Base-by-base conservation (phyloP, 805 yeast species). In the Hanseniaspora osmophila region DNA sequence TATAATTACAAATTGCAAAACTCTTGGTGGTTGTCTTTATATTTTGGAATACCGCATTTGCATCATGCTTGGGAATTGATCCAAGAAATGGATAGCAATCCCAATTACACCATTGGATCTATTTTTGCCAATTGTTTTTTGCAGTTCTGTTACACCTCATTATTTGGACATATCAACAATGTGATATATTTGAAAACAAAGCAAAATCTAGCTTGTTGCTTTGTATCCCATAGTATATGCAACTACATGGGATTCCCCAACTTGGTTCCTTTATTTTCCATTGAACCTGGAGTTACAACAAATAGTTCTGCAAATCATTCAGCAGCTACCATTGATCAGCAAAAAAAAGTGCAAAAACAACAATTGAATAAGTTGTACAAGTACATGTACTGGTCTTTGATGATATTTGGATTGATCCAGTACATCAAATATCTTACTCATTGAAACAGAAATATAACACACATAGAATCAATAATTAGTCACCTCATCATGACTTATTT, bases 11-110 rank as follows among this genome's bases (percentile, higher is more conserved):
- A 27, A 40, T 40, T 15, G 46, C 40, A 4, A 40, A 47, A 17
- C 46, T 57, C 30, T 30, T 51, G 55, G 54, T 46, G 50, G 40
- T 51, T 58, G 2, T 61, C 62, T 0, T 37, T 59, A 12, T 60
- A 55, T 47, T 62, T 62, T 43, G 65, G 65, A 5, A 40, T 61
- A 4, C 65, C 66, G 0, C 66, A 62, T 45, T 42, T 54, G 9
- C 66, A 62, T 43, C 66, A 62, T 45, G 64, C 58, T 0, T 60
- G 54, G 44, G 64, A 59, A 42, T 37, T 51, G 38, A 50, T 48
- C 18, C 47, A 49, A 6, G 60, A 61, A 1, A 42, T 35, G 11
- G 45, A 45, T 12, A 42, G 17, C 16, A 45, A 38, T 29, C 40
- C 35, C 3, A 11, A 47, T 5, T 42, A 52, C 13, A 42, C 51